phyloP scores from a whole-genome alignment of 2,329 filamentous ascomycete species.

The Dactylellina sp. region DNA sequence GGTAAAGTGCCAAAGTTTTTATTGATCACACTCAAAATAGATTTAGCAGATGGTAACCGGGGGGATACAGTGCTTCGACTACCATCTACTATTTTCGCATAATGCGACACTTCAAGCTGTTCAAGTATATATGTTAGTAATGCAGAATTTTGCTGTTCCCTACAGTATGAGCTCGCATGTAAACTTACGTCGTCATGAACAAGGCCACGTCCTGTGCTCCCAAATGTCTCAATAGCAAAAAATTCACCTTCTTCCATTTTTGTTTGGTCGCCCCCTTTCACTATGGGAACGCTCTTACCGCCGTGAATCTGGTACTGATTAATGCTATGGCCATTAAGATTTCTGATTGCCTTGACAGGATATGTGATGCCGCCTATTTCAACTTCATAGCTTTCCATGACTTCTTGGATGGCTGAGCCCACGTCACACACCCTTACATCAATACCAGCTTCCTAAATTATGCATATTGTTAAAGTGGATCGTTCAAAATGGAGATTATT shows the following conservation, averaged over 20 bases:
- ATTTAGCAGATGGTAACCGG: conserved; percentile 83
- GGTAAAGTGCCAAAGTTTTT: conserved; percentile 96
- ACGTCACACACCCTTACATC: conserved; percentile 90
- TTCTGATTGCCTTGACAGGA: conserved; percentile 85
- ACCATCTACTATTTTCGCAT: conserved; percentile 76
- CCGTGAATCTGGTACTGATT: conserved; percentile 90
- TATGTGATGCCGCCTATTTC: conserved; percentile 82
- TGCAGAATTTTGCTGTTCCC: background rate
- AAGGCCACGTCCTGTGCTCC: conserved; percentile 89
- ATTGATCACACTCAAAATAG: conserved; percentile 86
- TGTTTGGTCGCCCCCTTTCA: conserved; percentile 85
- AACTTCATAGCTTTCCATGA: conserved; percentile 92
- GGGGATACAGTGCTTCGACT: conserved; percentile 77
- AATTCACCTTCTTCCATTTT: conserved; percentile 99
- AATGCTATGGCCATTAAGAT: conserved; percentile 91
- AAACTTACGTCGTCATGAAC: conserved; percentile 82
- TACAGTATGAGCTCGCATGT: conserved; percentile 9
- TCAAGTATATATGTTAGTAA: conserved; percentile 44
- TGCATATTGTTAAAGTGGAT: background rate
- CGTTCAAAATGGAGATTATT: background rate
- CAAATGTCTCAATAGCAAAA: conserved; percentile 96
- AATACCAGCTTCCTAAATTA: conserved; percentile 80
- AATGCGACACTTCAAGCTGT: conserved; percentile 84
- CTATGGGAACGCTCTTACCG: conserved; percentile 91
- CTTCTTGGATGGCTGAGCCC: conserved; percentile 84